Conservation (phyloP, 352 stramenopile genomes). For the Globisporangium echinulatum region DNA sequence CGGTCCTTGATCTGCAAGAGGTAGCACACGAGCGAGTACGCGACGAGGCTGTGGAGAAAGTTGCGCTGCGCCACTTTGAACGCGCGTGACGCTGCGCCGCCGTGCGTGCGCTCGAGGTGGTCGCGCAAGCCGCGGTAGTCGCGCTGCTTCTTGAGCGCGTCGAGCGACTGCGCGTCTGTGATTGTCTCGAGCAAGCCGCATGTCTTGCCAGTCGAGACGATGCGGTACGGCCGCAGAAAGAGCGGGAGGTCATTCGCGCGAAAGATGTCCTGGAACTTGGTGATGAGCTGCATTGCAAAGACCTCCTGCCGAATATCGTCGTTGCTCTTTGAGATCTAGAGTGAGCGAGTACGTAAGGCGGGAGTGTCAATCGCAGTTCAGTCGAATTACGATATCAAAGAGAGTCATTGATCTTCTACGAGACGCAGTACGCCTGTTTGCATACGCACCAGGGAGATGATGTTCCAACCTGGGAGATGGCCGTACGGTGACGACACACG, state of each 20-base stretch:
- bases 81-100: conserved; percentile 30
- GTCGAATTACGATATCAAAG: too few relatives aligned
- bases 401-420: too few relatives aligned
- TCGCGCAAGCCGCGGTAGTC: conserved; percentile 71
- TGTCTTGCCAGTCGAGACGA: conserved; percentile 88
- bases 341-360: too few relatives aligned
- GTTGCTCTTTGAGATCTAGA: conserved; percentile 94
- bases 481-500: conserved; percentile 81
- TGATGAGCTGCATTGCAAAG: conserved; percentile 95
- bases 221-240: conserved; percentile 93
- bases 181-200: conserved; percentile 95
- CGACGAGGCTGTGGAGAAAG: conserved; percentile 64
- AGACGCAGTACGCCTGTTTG: not conserved
- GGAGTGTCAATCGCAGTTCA: not conserved
- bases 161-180: conserved; percentile 92
- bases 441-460: conserved; percentile 78
- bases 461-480: conserved; percentile 85
- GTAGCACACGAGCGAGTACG: conserved; percentile 77
- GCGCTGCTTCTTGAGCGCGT: conserved; percentile 91
- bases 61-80: conserved; percentile 53
- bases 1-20: conserved; percentile 92
- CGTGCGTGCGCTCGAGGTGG: conserved; percentile 92
- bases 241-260: conserved; percentile 84
- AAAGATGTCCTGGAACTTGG: conserved; percentile 91
- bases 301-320: conserved; percentile 96